Base-by-base conservation (phyloP, 2,329 filamentous ascomycete species). In the Xylariaceae sp. region DNA sequence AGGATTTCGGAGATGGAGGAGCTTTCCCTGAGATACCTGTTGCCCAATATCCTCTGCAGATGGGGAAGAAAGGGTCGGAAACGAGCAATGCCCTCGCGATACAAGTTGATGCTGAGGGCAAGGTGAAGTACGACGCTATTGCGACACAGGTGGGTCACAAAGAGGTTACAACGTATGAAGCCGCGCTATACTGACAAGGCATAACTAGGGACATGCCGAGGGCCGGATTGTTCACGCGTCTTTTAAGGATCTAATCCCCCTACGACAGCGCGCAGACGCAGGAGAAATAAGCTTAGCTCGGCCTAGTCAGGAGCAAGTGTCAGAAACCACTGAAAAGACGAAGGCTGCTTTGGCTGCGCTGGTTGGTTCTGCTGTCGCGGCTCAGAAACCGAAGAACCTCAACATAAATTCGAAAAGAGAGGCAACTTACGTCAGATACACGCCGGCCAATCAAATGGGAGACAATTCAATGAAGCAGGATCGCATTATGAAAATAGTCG, bases 401-500 rank as follows among this genome's bases (percentile, higher is more conserved):
- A 93, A 92, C 68, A 86, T 89, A 6, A 88, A 87, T n/a, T 83
- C 85, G 46, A 83, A 90, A 64, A 88, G 89, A 54, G 94, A 96
- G 57, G 87, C 95, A 5, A 98, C 94, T 0, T 99, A 92, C 73
- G 95, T 99, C 58, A 86, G 92, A 63, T 99, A 99, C 72, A 98
- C 93, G 14, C 95, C 95, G 3, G 91, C 93, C 37, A 94, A 95
- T 68, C 95, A 99, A 78, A 97, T 99, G 92, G 95, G 95, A 11
- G 91, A 86, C 69, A 81, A 92, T 73, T 87, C 85, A 34, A 89
- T 88, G 74, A 96, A 96, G 78, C 91, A 92, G 68, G 93, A 98
- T 69, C 88, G 95, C 12, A 96, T 99, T 64, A 96, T 99, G 86
- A 98, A 98, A 80, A 98, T 99, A 75, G 92, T 97, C 33, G 92